Evolutionary conservation across 805 yeast species (phyloP).

Genomic region (Saccharomycopsis oosterbeekiorum): DNA sequence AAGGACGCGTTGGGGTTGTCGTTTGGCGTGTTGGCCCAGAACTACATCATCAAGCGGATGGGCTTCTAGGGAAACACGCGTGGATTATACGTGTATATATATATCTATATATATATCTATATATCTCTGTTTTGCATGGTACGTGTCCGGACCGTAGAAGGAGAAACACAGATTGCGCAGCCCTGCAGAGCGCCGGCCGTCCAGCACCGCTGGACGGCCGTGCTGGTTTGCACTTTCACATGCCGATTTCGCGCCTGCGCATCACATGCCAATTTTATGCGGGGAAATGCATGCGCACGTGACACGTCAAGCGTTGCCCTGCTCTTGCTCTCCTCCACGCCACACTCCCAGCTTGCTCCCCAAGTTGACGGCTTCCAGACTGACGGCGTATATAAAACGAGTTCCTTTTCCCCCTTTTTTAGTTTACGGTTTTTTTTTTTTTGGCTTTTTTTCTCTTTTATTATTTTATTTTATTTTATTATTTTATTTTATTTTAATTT

Average conservation of each 20-base stretch:
- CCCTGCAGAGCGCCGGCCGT: too few relatives aligned
- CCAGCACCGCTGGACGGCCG: too few relatives aligned
- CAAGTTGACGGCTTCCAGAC: too few relatives aligned
- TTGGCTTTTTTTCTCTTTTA: too few relatives aligned
- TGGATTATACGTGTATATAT: too few relatives aligned
- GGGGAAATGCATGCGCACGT: neutral
- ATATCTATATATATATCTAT: too few relatives aligned
- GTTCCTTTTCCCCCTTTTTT: neutral
- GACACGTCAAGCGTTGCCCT: neutral
- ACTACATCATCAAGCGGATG: slow-evolving; percentile 86
- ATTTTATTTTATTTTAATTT: too few relatives aligned
- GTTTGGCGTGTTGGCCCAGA: slow-evolving; percentile 82
- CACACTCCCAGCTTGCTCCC: neutral
- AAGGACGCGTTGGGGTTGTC: slow-evolving; percentile 68
- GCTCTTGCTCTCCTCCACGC: neutral
- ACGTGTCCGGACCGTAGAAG: too few relatives aligned
- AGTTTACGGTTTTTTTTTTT: too few relatives aligned
- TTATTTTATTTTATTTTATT: too few relatives aligned
- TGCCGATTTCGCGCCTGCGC: neutral
- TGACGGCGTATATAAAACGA: neutral
- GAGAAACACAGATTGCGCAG: too few relatives aligned
- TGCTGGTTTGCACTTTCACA: neutral
- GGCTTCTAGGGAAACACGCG: slow-evolving; percentile 46
- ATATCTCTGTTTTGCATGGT: too few relatives aligned
- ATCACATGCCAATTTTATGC: neutral